Base-by-base conservation (phyloP, 2,329 filamentous ascomycete species). In the Colletotrichum scovillei region DNA sequence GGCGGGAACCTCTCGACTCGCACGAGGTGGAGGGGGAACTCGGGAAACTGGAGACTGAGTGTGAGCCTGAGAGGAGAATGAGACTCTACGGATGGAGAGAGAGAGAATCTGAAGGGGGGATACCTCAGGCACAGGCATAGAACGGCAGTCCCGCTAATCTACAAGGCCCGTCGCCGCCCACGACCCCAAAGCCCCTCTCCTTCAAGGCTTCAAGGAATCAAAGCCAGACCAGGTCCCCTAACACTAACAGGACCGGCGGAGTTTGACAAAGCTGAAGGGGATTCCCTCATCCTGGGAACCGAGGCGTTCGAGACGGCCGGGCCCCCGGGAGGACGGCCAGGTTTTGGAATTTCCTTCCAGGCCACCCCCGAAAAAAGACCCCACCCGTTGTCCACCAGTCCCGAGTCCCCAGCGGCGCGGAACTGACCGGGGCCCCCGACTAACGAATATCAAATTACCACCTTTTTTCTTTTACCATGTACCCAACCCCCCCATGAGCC, bases 161-260 rank as follows among this genome's bases (percentile, higher is more conserved):
- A 67, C 68, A 74, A 74, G 72, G 68, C 68, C 72, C 68, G 72
- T 63, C 72, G 67, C 68, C 63, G 62, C 62, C 70, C 70, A 67
- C 32, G 55, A 52, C 64, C 63, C 65, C 28, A 71, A 65, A 38
- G 42, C 12, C 19, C 59, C 16, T 9, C 19, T 38, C 12, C 19
- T 38, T 7, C 59, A 12, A 42, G 38, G 38, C 38, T 42, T 42
- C 38, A 19, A 42, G 38, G 12, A 42, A 42, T 66, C 28, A 52
- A 11, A 32, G 28, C 22, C 30, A 24, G 26, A 28, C 28, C 11
- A 56, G 24, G 58, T 16, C 42, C 35, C 28, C 16, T 42, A 8
- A 16, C 12, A 38, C 35, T 38, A 38, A 38, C n/a, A 2, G 42
- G 11, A 42, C 26, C 9, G 26, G 16, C n/a, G 16, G 19, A 24